Evolutionary conservation across 2,329 filamentous ascomycete species (phyloP).

Genomic region (Claviceps cyperi): DNA sequence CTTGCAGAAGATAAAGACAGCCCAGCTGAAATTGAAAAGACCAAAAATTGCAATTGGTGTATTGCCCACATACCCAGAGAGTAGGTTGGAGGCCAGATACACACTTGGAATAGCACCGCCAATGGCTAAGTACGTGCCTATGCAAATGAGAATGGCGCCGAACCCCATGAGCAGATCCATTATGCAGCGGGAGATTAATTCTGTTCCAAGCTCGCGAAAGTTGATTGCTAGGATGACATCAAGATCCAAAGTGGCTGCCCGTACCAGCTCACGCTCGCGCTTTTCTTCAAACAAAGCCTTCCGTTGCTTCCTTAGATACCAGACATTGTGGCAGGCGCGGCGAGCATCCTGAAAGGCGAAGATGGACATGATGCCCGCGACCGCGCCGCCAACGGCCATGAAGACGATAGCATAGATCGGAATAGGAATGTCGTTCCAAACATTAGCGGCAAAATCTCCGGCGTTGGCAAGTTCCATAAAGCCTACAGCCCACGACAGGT

Average conservation of each 20-base stretch:
- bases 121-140: constrained; percentile 39
- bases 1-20: constrained; percentile 24
- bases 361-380: constrained; percentile 29
- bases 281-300: constrained; percentile 14
- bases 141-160: constrained; percentile 33
- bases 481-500: constrained; percentile 24
- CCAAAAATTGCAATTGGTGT: constrained; percentile 33
- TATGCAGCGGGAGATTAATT: constrained; percentile 32
- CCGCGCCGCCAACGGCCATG: constrained; percentile 36
- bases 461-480: constrained; percentile 42
- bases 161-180: constrained; percentile 37
- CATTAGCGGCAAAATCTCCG: constrained; percentile 41
- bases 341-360: constrained; percentile 30
- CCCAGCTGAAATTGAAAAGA: constrained; percentile 34
- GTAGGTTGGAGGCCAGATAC: constrained; percentile 33
- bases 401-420: constrained; percentile 32
- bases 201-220: constrained; percentile 33
- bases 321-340: constrained; percentile 30
- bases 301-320: constrained; percentile 28
- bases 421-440: constrained; percentile 38
- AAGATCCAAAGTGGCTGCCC: constrained; percentile 11
- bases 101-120: constrained; percentile 28
- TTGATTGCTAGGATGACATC: constrained; percentile 29
- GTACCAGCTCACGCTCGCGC: constrained; percentile 1
- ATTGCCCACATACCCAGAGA: constrained; percentile 43